phyloP scores from a whole-genome alignment of 805 yeast species.

The Metschnikowia borealis region DNA sequence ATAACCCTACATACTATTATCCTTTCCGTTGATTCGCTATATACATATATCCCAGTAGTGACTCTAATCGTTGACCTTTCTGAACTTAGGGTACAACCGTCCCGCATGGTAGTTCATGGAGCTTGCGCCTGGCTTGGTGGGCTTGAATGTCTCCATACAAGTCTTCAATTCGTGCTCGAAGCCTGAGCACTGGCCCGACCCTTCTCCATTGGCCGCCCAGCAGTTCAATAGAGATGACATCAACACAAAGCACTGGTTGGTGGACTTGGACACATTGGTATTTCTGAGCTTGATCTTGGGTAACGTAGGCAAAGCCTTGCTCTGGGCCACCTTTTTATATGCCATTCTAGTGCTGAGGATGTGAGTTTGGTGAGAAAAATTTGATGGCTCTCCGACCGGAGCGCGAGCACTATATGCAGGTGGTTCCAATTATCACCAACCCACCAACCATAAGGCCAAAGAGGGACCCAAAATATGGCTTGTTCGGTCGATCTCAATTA shows the following conservation, averaged over 20 bases:
- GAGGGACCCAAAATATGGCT: no score
- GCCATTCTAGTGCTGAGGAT: conserved; percentile 28
- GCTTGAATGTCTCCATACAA: conserved; percentile 58
- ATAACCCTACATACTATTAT: not conserved
- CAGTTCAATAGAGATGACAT: conserved; percentile 87
- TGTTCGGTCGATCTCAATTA: no score
- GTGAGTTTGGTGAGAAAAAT: conserved; percentile 7
- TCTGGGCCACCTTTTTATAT: conserved; percentile 39
- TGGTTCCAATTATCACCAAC: no score
- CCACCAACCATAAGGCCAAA: no score
- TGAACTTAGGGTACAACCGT: conserved; percentile 53
- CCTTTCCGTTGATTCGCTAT: conserved; percentile 7
- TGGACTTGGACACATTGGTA: conserved; percentile 52
- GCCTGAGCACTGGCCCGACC: conserved; percentile 58
- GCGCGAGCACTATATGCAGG: not conserved
- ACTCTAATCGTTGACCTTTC: conserved; percentile 37
- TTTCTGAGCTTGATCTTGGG: conserved; percentile 70
- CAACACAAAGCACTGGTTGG: conserved; percentile 71
- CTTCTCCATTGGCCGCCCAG: conserved; percentile 95
- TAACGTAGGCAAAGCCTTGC: conserved; percentile 57
- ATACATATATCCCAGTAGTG: conserved; percentile 5
- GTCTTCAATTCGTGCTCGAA: conserved; percentile 66
- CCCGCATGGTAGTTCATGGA: conserved; percentile 55
- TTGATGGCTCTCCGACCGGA: not conserved
- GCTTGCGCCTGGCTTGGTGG: conserved; percentile 38